phyloP scores from a whole-genome alignment of 2,329 filamentous ascomycete genomes.

The Colletotrichum lini region DNA sequence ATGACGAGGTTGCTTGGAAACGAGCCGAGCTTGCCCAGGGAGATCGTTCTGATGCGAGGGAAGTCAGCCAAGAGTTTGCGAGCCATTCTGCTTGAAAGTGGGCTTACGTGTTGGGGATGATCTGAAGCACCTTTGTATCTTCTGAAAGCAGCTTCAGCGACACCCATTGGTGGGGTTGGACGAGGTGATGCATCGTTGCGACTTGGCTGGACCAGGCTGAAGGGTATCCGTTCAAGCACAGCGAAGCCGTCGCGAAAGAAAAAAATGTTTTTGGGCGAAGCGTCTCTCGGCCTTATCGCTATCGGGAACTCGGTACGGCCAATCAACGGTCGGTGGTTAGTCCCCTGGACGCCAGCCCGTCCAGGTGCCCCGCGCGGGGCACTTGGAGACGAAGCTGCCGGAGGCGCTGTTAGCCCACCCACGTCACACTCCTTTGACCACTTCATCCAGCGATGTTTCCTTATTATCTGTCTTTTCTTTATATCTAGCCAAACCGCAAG shows the following conservation, averaged over 20 bases:
- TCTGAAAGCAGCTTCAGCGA: constrained; percentile 73
- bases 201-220: not conserved
- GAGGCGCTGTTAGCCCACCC: not conserved
- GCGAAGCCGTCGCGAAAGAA: constrained; percentile 23
- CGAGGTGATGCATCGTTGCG: constrained; percentile 57
- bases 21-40: constrained; percentile 91
- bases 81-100: constrained; percentile 2
- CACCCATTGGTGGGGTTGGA: constrained; percentile 73
- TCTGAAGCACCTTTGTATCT: constrained; percentile 69
- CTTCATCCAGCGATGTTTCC: too few species aligned
- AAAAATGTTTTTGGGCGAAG: constrained; percentile 24
- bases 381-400: constrained; percentile 5
- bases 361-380: constrained; percentile 42
- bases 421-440: too few species aligned
- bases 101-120: constrained; percentile 72
- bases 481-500: too few species aligned
- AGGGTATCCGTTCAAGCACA: not conserved
- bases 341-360: not conserved
- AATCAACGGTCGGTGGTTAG: constrained; percentile 16
- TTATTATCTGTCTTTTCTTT: too few species aligned
- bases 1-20: constrained; percentile 93
- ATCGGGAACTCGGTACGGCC: constrained; percentile 19
- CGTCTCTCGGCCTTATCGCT: constrained; percentile 34
- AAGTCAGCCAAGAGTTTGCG: not conserved
- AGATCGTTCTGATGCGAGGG: constrained; percentile 75